Evolutionary conservation across 441 rosid species (phyloP).

Genomic region (Melastoma candidum): DNA sequence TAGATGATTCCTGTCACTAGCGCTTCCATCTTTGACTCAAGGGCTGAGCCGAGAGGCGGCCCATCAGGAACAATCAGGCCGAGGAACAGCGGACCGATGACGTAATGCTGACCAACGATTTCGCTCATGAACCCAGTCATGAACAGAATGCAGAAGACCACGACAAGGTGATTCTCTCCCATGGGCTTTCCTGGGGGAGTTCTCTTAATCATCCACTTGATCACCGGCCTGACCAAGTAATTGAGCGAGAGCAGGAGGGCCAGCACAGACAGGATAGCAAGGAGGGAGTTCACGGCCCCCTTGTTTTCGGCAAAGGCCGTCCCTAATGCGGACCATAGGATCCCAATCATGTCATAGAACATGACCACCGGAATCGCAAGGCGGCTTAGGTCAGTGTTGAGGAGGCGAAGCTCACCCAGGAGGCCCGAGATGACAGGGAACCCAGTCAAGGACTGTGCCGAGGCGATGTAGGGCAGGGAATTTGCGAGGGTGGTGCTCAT

Average conservation of each 20-base stretch:
- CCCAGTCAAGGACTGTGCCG: slow-evolving; percentile 21
- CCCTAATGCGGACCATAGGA: neutral
- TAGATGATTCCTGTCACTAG: slow-evolving; percentile 19
- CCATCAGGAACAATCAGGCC: slow-evolving; percentile 34
- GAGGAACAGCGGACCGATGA: slow-evolving; percentile 22
- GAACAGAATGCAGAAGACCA: slow-evolving; percentile 12
- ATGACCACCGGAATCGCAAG: slow-evolving; percentile 26
- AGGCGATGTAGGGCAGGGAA: slow-evolving; percentile 13
- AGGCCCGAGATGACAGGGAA: slow-evolving; percentile 22
- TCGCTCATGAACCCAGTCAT: slow-evolving; percentile 18
- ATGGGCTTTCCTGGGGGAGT: slow-evolving; percentile 17
- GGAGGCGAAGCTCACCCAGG: slow-evolving; percentile 23
- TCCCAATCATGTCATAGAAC: slow-evolving; percentile 19
- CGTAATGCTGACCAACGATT: slow-evolving; percentile 29
- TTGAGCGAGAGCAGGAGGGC: slow-evolving; percentile 5
- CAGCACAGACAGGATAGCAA: slow-evolving; percentile 1
- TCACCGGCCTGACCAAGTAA: slow-evolving; percentile 17
- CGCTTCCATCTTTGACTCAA: slow-evolving; percentile 20
- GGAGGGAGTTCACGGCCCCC: too few relatives aligned
- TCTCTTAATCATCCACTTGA: slow-evolving; percentile 5
- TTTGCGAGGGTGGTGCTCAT: slow-evolving; percentile 13
- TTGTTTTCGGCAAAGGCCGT: neutral
- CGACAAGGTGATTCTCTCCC: slow-evolving; percentile 13
- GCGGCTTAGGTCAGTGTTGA: slow-evolving; percentile 31
- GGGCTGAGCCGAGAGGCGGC: slow-evolving; percentile 28